Base-by-base conservation (phyloP, 192 early-diverging fungal genomes). In the Coemansia sp. region DNA sequence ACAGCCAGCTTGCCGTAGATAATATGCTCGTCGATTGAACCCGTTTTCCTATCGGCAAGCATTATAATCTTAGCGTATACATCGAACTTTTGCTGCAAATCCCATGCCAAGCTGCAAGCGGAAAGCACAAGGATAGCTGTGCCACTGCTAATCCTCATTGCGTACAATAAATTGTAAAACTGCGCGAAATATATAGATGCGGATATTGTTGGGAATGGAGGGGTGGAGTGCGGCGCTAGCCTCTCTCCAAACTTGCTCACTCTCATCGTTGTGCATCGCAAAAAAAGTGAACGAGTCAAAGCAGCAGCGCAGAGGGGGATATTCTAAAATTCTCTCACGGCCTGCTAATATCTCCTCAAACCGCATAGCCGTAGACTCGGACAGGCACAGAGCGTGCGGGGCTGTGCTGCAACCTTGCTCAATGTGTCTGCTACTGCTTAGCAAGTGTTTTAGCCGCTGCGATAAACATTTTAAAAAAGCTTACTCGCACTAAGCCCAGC, bases 1-100 rank as follows among this genome's bases (percentile, higher is more conserved):
- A 74, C 49, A 6, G 78, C 27, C 32, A 80, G 17, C 32, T 68
- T 71, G 14, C 51, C 72, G 61, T 80, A 74, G 36, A 71, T 46
- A 3, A 74, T 60, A 3, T 62, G 78, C 46, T 80, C 78, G 12
- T 71, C 71, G 49, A 59, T 51, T 4, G 60, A 64, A 4, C 72
- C 53, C 2, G 73, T 63, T n/a, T 71, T 57, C 31, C 57, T 38
- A 14, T 68, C 53, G 2, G 70, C 15, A 27, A 81, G 66, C 19
- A 40, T 60, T 22, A 76, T 54, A 20, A 76, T 66, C 70, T 68
- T 72, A n/a, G 59, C 42, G 66, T 81, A 81, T 9, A 75, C 37
- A 19, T 67, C 68, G 15, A 69, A 14, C 40, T 76, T 75, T 67
- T 81, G 61, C 5, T 62, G 64, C 53, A 67, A 61, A 4, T 59